phyloP scores from a whole-genome alignment of 1,284 basidiomycete genomes.

The Mycena sp. region DNA sequence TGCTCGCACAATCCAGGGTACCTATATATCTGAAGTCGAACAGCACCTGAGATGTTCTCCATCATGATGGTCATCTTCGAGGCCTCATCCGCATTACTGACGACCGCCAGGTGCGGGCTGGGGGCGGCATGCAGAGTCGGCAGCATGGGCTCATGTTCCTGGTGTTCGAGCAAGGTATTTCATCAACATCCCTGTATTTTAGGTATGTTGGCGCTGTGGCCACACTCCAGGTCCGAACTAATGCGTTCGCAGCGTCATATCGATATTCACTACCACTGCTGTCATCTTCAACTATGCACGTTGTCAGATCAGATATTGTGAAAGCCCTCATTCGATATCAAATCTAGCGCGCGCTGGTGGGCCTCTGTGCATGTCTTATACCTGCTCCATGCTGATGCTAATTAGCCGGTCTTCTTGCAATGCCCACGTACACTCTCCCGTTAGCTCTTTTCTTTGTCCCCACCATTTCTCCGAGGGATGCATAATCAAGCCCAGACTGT shows the following conservation, averaged over 20 bases:
- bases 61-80: conserved; percentile 43
- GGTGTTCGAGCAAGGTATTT: conserved; percentile 35
- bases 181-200: conserved; percentile 39
- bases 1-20: neutral
- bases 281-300: conserved; percentile 43
- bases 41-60: conserved; percentile 37
- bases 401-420: conserved; percentile 40
- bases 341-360: conserved; percentile 19
- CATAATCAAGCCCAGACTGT: conserved; percentile 34
- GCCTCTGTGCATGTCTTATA: neutral
- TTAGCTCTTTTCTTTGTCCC: conserved; percentile 20
- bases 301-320: neutral
- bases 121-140: conserved; percentile 14
- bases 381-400: neutral
- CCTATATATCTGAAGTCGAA: neutral
- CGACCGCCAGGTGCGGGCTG: conserved; percentile 32
- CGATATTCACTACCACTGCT: conserved; percentile 40
- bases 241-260: conserved; percentile 34
- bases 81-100: conserved; percentile 35
- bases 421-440: conserved; percentile 44
- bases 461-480: neutral
- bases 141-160: conserved; percentile 26
- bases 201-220: conserved; percentile 30
- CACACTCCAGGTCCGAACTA: too few relatives aligned
- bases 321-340: neutral